Conservation (phyloP, 352 stramenopile species). For the Phytophthora lateralis region DNA sequence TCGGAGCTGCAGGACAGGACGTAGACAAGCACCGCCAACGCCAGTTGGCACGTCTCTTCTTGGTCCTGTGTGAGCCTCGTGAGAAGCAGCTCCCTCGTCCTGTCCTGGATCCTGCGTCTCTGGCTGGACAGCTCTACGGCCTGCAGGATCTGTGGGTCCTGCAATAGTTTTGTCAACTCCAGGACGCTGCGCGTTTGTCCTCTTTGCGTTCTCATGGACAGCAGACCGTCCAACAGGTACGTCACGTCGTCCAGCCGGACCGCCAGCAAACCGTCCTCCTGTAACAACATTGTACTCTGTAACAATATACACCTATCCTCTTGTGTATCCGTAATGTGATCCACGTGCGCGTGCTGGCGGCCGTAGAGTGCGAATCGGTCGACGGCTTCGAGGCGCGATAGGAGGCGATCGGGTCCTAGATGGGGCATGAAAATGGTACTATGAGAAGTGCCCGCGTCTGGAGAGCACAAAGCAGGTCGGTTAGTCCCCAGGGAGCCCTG, state of each 20-base stretch:
- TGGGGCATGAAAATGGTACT: neutral
- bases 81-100: constrained; percentile 43
- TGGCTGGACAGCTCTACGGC: constrained; percentile 38
- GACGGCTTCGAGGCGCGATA: constrained; percentile 28
- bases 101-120: constrained; percentile 21
- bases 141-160: constrained; percentile 38
- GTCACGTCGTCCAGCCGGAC: constrained; percentile 56
- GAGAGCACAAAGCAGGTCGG: neutral
- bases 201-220: constrained; percentile 14
- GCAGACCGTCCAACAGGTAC: constrained; percentile 66
- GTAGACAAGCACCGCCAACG: constrained; percentile 46
- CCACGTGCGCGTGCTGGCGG: constrained; percentile 45
- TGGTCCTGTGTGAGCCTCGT: constrained; percentile 10
- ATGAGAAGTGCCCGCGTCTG: constrained; percentile 6
- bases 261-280: constrained; percentile 61
- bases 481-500: neutral
- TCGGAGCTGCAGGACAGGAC: constrained; percentile 41
- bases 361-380: constrained; percentile 59
- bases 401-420: constrained; percentile 2
- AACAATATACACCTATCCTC: constrained; percentile 20
- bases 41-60: constrained; percentile 15
- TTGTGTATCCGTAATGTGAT: constrained; percentile 21
- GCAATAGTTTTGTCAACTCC: constrained; percentile 45
- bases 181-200: constrained; percentile 39
- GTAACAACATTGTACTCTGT: constrained; percentile 60